Evolutionary conservation across 176 grass and related monocot species (phyloP).

Genomic region (Musa troglodytarum): DNA sequence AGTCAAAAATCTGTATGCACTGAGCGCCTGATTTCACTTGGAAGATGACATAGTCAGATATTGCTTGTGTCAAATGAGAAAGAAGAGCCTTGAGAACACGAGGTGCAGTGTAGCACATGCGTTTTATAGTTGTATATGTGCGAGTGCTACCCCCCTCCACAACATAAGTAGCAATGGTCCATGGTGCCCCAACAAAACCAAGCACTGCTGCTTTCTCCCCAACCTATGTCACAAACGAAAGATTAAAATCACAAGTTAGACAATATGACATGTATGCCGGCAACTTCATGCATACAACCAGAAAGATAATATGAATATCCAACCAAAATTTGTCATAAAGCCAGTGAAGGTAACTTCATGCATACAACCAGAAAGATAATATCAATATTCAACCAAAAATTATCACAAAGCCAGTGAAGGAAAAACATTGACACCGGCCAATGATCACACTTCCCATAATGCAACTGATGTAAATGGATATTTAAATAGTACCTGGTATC

Average conservation of each 20-base stretch:
- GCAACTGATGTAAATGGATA: neutral
- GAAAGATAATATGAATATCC: neutral
- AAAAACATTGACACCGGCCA: neutral
- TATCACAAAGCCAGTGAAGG: neutral
- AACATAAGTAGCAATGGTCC: conserved; percentile 98
- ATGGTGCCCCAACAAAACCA: conserved; percentile 95
- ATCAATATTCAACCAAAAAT: neutral
- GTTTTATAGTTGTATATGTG: conserved; percentile 85
- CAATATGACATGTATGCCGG: neutral
- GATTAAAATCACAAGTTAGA: neutral
- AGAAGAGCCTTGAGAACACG: conserved; percentile 77
- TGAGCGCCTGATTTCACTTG: conserved; percentile 94
- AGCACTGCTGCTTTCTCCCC: conserved; percentile 70
- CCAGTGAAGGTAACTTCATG: neutral
- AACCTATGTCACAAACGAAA: conserved; percentile 37
- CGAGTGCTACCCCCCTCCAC: conserved; percentile 86
- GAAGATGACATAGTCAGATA: conserved; percentile 90
- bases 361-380: neutral
- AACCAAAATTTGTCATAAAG: neutral
- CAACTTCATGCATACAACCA: neutral
- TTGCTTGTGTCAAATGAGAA: conserved; percentile 66
- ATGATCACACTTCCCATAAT: neutral
- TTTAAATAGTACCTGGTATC: neutral
- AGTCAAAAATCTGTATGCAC: conserved; percentile 99
- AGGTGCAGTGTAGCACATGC: conserved; percentile 85